Evolutionary conservation across 768 basidiomycete species (phyloP), one percentile per base, ranked within the genome.

Genomic region (Filobasidium wieringae): DNA sequence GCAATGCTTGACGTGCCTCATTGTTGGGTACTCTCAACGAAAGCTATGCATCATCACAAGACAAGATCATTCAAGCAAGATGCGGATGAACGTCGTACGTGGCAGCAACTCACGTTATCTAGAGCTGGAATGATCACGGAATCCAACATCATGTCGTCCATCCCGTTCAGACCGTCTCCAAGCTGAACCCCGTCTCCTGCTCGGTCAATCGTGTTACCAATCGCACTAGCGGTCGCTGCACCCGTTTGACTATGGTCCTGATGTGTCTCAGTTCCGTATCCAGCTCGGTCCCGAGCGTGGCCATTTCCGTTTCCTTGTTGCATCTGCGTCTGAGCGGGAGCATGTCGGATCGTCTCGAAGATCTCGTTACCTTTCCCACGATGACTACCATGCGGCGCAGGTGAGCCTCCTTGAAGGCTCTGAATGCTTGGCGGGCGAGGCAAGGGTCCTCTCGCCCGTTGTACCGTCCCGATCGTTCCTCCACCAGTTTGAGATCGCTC

Each of bases 101-200:
- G 30, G 24, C 15, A 40, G 55, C 53, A 9, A 77, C 85, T 73
- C 64, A 96, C 93, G 61, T 88, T 92, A 41, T 91, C 88, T 66
- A 97, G 84, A n/a, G 91, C 91, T 24, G 95, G 95, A 29, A 96
- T 76, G 52, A 96, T 84, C 30, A 99, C 93, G 2, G 89, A 89
- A 67, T 95, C 91, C 34, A 97, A 78, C 84, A 97, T 93, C n/a
- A 87, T 84, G 50, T 72, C 67, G 59, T 60, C 53, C 62, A 57
- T 37, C 14, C 60, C 60, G 1, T 53, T 31, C n/a, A n/a, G n/a
- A n/a, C n/a, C n/a, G 9, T 60, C 43, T 17, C 30, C 41, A 8
- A 22, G 45, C 32, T 31, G 43, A 17, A 47, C 7, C 19, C 17
- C 37, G 32, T 31, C 32, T 31, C 43, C 43, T 5, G 15, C 37